Base-by-base conservation (phyloP, 805 yeast species). In the Pichia ethanolica region DNA sequence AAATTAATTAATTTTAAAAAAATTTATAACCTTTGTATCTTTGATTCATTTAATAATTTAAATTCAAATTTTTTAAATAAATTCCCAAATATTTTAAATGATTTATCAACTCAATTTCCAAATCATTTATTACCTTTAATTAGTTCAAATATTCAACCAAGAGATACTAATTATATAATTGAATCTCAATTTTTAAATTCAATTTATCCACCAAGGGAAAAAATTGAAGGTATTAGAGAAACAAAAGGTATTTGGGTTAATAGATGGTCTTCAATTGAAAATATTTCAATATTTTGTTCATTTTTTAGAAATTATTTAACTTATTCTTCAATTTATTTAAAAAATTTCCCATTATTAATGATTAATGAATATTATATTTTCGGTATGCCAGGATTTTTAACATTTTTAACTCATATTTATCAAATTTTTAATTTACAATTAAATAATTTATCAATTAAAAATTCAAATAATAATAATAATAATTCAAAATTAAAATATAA, bases 211-310 rank as follows among this genome's bases (percentile, higher is more conserved):
- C 77, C 77, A 27, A 52, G 46, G 11, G 59, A 55, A 1, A 66
- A 67, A 34, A 62, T 70, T 61, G 46, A 54, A 34, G 81, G 83
- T 7, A 77, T 80, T 42, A 59, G 70, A 12, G 82, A 82, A 52
- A 80, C 86, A 8, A 74, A 68, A 50, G 86, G 84, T 6, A 58
- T 71, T 28, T 82, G 88, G 88, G 82, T 79, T 9, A 67, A 73
- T 49, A 68, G 81, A 55, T 82, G 87, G 87, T 70, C 74, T 47
- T 67, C 72, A 45, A 66, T 74, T 49, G 84, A 79, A 53, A 57
- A 57, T 33, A 69, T 79, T 48, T 82, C 79, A 56, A 66, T 82
- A 3, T 82, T 82, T 63, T 72, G 74, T 51, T 77, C 86, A 1
- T 82, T 82, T 53, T 66, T 81, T 44, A 74, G 83, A 51, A 86